These are phyloP conservation scores for Ogataea parapolymorpha DNA, from an alignment of 805 yeast genomes.

Conservation along the genomic window DNA sequence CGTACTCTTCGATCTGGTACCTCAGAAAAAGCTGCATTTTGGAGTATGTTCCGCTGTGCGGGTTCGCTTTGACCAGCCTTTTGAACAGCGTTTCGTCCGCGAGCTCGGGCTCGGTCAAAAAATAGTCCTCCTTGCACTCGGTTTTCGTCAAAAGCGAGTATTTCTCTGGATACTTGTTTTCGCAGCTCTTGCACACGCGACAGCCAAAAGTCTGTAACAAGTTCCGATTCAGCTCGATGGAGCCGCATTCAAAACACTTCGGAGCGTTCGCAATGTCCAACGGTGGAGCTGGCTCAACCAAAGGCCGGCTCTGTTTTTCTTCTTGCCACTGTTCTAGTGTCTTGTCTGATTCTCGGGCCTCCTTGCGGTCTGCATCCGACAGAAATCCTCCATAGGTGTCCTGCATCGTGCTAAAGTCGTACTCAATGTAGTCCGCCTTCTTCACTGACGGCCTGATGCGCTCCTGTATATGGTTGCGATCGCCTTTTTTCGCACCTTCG, in stretches of 20 bases:
- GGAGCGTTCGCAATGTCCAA: slow-evolving; percentile 71
- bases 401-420: slow-evolving; percentile 86
- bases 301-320: slow-evolving; percentile 41
- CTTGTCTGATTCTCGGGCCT: slow-evolving; percentile 30
- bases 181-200: slow-evolving; percentile 79
- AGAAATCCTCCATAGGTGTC: slow-evolving; percentile 88
- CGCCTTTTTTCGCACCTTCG: neutral
- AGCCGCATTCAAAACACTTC: slow-evolving; percentile 77
- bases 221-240: slow-evolving; percentile 76
- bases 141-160: slow-evolving; percentile 91
- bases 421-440: slow-evolving; percentile 70
- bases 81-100: slow-evolving; percentile 65
- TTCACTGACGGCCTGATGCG: slow-evolving; percentile 46
- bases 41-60: slow-evolving; percentile 83
- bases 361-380: slow-evolving; percentile 32
- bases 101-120: slow-evolving; percentile 90
- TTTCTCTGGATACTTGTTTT: slow-evolving; percentile 72
- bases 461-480: slow-evolving; percentile 8
- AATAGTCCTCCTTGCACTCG: slow-evolving; percentile 89
- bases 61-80: slow-evolving; percentile 86
- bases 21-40: slow-evolving; percentile 91
- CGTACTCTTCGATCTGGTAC: slow-evolving; percentile 89
- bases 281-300: slow-evolving; percentile 66
- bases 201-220: slow-evolving; percentile 64
- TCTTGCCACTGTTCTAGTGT: slow-evolving; percentile 54